phyloP scores from a whole-genome alignment of 148 eudicot species.

The Camellia japonica region DNA sequence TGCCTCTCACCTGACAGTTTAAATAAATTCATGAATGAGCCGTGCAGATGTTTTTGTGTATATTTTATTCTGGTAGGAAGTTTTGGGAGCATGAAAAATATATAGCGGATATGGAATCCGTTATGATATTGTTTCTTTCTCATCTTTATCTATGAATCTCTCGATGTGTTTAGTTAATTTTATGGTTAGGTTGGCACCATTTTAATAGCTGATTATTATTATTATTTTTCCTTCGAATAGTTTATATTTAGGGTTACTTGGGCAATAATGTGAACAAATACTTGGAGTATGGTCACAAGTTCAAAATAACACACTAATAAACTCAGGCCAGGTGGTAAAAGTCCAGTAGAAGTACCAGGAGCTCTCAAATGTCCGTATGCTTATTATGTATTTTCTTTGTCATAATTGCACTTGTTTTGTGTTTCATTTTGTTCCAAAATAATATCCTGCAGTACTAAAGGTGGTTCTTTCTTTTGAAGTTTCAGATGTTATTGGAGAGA shows the following conservation, averaged over 20 bases:
- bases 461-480: neutral
- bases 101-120: neutral
- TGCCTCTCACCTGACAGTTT: neutral
- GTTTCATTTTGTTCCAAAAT: neutral
- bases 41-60: too few species aligned
- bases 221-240: neutral
- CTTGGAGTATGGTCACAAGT: neutral
- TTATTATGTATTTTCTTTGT: neutral
- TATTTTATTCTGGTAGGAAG: neutral
- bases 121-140: neutral
- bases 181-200: neutral
- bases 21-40: neutral
- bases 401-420: neutral
- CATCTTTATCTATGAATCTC: neutral
- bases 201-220: too few species aligned
- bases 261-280: neutral
- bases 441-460: neutral
- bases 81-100: conserved; percentile 1
- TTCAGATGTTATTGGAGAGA: neutral
- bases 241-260: neutral
- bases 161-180: neutral
- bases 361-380: neutral
- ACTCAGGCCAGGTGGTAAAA: neutral
- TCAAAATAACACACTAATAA: neutral
- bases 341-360: neutral